Evolutionary conservation across 164 flowering plant species (phyloP).

Genomic region (Liquidambar formosana): DNA sequence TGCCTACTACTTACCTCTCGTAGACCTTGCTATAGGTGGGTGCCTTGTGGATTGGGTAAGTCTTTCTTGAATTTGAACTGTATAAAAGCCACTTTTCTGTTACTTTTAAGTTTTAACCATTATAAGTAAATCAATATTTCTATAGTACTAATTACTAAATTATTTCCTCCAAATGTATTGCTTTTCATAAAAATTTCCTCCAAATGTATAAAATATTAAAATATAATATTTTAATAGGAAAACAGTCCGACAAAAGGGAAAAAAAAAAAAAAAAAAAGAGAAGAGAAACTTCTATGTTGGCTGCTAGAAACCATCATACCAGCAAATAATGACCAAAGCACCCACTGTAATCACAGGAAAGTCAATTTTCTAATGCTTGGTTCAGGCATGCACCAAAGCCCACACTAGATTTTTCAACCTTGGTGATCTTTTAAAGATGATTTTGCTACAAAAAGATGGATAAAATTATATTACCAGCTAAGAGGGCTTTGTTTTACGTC

Average conservation of each 20-base stretch:
- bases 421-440: too few relatives aligned
- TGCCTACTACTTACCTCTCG: too few relatives aligned
- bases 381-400: too few relatives aligned
- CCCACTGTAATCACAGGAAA: too few relatives aligned
- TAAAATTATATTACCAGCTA: conserved; percentile 30
- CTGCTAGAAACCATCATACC: neutral
- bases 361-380: too few relatives aligned
- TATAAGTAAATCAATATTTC: neutral
- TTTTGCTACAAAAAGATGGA: neutral
- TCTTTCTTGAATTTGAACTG: too few relatives aligned
- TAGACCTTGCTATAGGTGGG: too few relatives aligned
- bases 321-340: neutral
- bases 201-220: neutral
- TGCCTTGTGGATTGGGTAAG: too few relatives aligned
- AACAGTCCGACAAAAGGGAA: too few relatives aligned
- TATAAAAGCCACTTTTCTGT: neutral
- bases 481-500: conserved; percentile 66
- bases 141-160: neutral
- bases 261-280: neutral
- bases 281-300: neutral
- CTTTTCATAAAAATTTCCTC: too few relatives aligned
- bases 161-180: neutral
- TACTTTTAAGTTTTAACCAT: neutral
- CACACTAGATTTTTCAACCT: too few relatives aligned
- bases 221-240: neutral